A percentile compares a stretch with the other conserved stretches of the same genome.
phyloP scores from a whole-genome alignment of 2,329 filamentous ascomycete species.

The Calonectria pseudoturangicola region DNA sequence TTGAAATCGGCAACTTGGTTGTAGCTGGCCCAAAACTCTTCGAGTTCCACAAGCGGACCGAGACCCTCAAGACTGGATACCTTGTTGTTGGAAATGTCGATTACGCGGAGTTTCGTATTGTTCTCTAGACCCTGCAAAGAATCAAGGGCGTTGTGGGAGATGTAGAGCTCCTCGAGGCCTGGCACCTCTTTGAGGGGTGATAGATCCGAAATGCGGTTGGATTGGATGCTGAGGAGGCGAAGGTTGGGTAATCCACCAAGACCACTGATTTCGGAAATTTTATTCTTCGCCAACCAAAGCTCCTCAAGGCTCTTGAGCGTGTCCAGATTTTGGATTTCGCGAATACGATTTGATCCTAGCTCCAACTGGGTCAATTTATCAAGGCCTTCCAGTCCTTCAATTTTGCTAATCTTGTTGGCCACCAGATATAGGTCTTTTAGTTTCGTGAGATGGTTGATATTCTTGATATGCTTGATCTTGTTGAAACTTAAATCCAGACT shows the following conservation, averaged over 20 bases:
- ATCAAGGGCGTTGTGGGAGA: slow-evolving; percentile 94
- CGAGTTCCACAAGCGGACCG: slow-evolving; percentile 79
- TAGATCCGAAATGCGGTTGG: slow-evolving; percentile 90
- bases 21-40: slow-evolving; percentile 96
- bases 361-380: slow-evolving; percentile 88
- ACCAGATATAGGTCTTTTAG: slow-evolving; percentile 93
- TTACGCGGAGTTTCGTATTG: slow-evolving; percentile 80
- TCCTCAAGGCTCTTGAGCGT: slow-evolving; percentile 86
- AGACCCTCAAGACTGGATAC: slow-evolving; percentile 85
- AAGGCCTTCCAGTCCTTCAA: slow-evolving; percentile 88
- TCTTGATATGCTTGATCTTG: slow-evolving; percentile 99
- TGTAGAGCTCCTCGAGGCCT: slow-evolving; percentile 92
- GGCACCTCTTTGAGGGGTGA: slow-evolving; percentile 83
- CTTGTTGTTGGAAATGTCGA: slow-evolving; percentile 94
- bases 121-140: slow-evolving; percentile 83
- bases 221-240: slow-evolving; percentile 93
- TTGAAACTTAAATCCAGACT: slow-evolving; percentile 96
- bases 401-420: slow-evolving; percentile 92
- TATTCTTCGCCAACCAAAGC: slow-evolving; percentile 97
- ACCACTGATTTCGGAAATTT: slow-evolving; percentile 88
- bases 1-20: slow-evolving; percentile 87
- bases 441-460: slow-evolving; percentile 84
- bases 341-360: slow-evolving; percentile 92
- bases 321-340: slow-evolving; percentile 91
- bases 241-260: slow-evolving; percentile 86